These are phyloP conservation scores for Nannochloropsis gaditana DNA, from an alignment of 108 stramenopile genomes.

Conservation along the genomic window DNA sequence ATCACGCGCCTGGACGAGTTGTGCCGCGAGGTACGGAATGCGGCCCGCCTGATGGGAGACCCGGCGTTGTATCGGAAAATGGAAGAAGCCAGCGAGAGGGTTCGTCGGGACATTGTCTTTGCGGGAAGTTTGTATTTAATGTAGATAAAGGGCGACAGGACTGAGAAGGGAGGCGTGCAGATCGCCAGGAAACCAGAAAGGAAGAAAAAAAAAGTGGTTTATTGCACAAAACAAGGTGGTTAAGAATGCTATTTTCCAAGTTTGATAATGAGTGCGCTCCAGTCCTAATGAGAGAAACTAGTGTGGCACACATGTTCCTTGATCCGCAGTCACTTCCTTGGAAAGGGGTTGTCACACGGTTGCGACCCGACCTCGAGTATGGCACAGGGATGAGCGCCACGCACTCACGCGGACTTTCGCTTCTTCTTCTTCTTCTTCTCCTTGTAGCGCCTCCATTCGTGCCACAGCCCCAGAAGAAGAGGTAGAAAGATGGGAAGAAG, in stretches of 20 bases:
- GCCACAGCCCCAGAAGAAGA: neutral
- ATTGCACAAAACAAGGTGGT: neutral
- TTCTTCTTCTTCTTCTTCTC: neutral
- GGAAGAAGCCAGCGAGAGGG: constrained; percentile 81
- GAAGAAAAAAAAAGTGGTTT: neutral
- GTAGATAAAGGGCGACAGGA: constrained; percentile 34
- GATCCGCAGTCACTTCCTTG: too few relatives aligned
- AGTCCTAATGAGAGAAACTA: too few relatives aligned
- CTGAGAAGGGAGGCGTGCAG: neutral
- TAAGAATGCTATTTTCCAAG: too few relatives aligned
- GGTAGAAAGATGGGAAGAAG: neutral
- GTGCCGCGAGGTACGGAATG: constrained; percentile 83
- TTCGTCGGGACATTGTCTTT: constrained; percentile 96
- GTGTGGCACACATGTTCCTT: too few relatives aligned
- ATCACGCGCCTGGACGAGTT: constrained; percentile 94
- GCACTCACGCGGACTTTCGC: neutral
- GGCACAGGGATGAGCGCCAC: too few relatives aligned
- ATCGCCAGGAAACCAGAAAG: too few relatives aligned
- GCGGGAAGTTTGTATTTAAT: constrained; percentile 88
- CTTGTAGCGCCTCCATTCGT: neutral
- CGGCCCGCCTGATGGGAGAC: constrained; percentile 90
- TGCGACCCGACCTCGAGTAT: too few relatives aligned
- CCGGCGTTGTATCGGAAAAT: constrained; percentile 86
- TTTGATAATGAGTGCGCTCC: too few relatives aligned
- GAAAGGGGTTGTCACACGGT: too few relatives aligned